A percentile compares a stretch with the other conserved stretches of the same genome.
Evolutionary conservation across 2,329 filamentous ascomycete species (phyloP).

Genomic region (Cladosporium sp.): DNA sequence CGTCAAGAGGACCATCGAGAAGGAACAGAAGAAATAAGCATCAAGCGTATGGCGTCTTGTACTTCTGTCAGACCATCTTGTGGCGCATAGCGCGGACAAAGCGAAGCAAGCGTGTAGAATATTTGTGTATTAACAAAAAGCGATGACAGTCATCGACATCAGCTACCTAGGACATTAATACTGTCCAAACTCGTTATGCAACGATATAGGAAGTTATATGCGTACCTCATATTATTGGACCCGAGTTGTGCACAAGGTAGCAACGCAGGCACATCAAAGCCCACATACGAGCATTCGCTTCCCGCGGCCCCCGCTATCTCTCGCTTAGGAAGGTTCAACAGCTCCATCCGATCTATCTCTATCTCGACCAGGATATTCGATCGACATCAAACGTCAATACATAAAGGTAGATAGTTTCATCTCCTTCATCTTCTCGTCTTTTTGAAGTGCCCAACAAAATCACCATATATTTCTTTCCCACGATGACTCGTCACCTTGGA

Average conservation of each 20-base stretch:
- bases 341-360: not conserved
- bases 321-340: constrained; percentile 4
- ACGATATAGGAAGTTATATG: no score
- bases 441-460: no score
- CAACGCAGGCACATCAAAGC: no score
- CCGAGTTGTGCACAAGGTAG: no score
- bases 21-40: constrained; percentile 34
- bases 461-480: not conserved
- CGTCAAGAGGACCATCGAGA: constrained; percentile 72
- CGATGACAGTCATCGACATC: not conserved
- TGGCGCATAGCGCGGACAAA: not conserved
- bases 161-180: no score
- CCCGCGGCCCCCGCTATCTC: constrained; percentile 5
- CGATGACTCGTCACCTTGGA: not conserved
- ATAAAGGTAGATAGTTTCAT: no score
- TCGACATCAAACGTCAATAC: not conserved
- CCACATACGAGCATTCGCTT: not conserved
- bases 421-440: not conserved
- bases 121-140: not conserved
- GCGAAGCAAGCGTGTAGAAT: not conserved
- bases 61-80: not conserved
- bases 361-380: not conserved
- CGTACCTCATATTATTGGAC: no score
- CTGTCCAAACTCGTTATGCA: no score
- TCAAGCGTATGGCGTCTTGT: not conserved